Conservation (phyloP, 345 rosid genomes). For the Brassica nigra region DNA sequence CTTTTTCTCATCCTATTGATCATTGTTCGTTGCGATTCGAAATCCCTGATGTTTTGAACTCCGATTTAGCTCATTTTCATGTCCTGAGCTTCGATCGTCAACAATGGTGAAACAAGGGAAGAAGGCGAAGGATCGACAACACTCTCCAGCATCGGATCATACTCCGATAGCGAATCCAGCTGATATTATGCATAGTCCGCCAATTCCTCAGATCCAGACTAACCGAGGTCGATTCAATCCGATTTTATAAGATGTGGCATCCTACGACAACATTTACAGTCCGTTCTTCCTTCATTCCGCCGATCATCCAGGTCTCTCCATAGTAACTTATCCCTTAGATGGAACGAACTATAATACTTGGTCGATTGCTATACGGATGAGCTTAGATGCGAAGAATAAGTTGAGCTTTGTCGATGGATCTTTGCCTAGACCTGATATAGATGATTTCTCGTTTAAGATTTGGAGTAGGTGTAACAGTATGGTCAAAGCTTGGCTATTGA, state of each 20-base stretch:
- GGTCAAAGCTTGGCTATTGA: not conserved
- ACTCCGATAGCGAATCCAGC: too few species aligned
- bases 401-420: not conserved
- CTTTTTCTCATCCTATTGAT: too few species aligned
- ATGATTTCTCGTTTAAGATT: not conserved
- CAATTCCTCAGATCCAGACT: too few species aligned
- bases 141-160: too few species aligned
- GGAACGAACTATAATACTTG: not conserved
- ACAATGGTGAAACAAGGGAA: too few species aligned
- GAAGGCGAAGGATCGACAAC: too few species aligned
- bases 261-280: not conserved
- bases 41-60: too few species aligned
- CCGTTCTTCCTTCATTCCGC: not conserved
- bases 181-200: too few species aligned
- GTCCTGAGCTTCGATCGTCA: too few species aligned
- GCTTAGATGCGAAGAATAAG: not conserved
- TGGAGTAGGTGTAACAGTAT: not conserved
- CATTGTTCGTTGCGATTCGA: too few species aligned
- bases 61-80: too few species aligned
- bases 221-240: not conserved
- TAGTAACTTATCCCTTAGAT: not conserved
- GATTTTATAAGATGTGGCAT: not conserved
- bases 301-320: not conserved
- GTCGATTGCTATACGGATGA: not conserved
- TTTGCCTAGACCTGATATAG: not conserved